These are phyloP conservation scores for Sordaria brevicollis DNA, from an alignment of 495 filamentous ascomycete species.

Conservation along the genomic window DNA sequence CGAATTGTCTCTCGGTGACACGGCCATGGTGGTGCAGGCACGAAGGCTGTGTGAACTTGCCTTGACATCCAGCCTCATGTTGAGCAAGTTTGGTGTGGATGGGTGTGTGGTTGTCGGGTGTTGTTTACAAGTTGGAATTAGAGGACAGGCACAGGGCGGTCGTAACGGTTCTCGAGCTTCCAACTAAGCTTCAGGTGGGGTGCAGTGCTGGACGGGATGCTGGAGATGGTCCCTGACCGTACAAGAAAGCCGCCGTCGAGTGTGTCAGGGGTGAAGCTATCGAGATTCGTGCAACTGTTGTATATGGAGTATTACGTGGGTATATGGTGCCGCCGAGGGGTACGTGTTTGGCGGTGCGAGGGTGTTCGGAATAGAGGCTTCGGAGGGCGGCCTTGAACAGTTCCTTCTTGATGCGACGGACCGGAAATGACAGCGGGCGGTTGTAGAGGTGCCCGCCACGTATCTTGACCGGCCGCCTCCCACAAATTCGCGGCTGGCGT, in stretches of 20 bases:
- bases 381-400: neutral
- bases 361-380: neutral
- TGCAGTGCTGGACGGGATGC: neutral
- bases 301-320: neutral
- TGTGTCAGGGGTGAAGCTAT: neutral
- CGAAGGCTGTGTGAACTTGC: conserved; percentile 38
- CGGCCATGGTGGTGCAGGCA: neutral
- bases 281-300: neutral
- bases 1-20: conserved; percentile 7
- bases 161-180: conserved; percentile 4
- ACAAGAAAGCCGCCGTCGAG: neutral
- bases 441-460: conserved; percentile 20
- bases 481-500: conserved; percentile 27
- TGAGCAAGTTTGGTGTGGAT: conserved; percentile 22
- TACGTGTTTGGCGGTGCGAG: neutral
- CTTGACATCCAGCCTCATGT: conserved; percentile 88
- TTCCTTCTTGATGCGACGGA: neutral
- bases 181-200: conserved; percentile 19
- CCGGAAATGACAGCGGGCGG: neutral
- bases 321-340: neutral
- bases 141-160: neutral
- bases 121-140: neutral
- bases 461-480: conserved; percentile 15
- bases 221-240: conserved; percentile 6
- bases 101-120: neutral